These are phyloP conservation scores for Cladosporium sp. DNA, from an alignment of 2,329 filamentous ascomycete species.

Conservation along the genomic window DNA sequence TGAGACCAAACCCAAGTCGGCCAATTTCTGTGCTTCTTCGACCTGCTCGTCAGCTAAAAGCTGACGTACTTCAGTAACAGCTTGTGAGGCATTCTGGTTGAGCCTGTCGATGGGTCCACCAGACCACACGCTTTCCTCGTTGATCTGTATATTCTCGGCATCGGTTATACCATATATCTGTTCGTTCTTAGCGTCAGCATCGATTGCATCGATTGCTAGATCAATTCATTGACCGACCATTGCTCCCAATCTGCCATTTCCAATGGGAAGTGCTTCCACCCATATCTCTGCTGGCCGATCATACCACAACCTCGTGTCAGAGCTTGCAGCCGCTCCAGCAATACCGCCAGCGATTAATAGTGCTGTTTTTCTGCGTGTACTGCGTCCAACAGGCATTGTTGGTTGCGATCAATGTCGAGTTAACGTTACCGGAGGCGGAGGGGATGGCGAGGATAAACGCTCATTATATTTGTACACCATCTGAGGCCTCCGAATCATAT, in stretches of 20 bases:
- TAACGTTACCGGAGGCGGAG: too few relatives aligned
- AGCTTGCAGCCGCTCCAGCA: not conserved
- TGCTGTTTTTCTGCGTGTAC: not conserved
- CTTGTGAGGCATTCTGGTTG: constrained; percentile 2
- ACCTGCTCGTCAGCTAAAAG: not conserved
- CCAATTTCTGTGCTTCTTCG: constrained; percentile 5
- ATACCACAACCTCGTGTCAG: constrained; percentile 1
- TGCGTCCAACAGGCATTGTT: not conserved
- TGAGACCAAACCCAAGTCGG: constrained; percentile 1
- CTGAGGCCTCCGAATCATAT: too few relatives aligned
- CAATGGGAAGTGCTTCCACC: constrained; percentile 4
- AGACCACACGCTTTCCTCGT: constrained; percentile 9
- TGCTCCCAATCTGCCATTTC: constrained; percentile 1
- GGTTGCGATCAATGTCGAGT: not conserved
- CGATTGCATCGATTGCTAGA: too few relatives aligned
- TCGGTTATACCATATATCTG: constrained; percentile 1
- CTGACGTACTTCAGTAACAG: constrained; percentile 2
- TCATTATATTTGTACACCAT: too few relatives aligned
- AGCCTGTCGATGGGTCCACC: constrained; percentile 5
- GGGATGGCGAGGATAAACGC: too few relatives aligned
- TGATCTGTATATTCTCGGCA: constrained; percentile 6
- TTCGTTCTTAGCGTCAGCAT: too few relatives aligned
- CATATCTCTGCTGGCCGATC: constrained; percentile 6
- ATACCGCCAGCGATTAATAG: not conserved
- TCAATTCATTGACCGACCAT: not conserved